Base-by-base conservation (phyloP, 805 yeast genomes). In the Kuraishia molischiana region DNA sequence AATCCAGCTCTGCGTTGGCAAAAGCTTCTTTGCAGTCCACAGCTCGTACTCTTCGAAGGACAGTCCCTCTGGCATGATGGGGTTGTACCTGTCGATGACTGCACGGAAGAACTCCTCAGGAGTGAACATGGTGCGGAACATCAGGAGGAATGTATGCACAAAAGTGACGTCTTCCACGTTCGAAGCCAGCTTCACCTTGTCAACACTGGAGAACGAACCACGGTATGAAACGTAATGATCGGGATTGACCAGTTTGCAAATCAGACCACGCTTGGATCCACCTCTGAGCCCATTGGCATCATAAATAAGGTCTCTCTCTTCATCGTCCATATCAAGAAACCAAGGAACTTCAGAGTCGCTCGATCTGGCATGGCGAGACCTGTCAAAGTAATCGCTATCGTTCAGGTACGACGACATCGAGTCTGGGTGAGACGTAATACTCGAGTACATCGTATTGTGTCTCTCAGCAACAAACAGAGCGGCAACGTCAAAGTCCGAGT, bases 1-100 rank as follows among this genome's bases (percentile, higher is more conserved):
- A 8, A 83, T 83, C 40, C 85, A 67, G 19, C 70, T 49, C 38
- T 86, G 73, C 24, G 82, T 78, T 1, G 85, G 85, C 40, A 64
- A 66, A 41, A 79, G 75, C 50, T 85, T 85, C 50, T 72, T 73
- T 31, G 76, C 74, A 8, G 77, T 66, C 96, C 96, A 86, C 8
- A 68, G 58, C 33, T 76, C 74, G 54, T 83, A 85, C 50, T 85
- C 95, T 43, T 82, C 94, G 51, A 77, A 84, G 41, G 84, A 75
- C 42, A 90, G 59, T 0, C 94, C 95, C 50, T 85, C 95, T 0
- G 96, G 96, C 18, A 95, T 92, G 44, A 74, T 74, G 13, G 75
- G 59, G 39, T 77, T 69, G 57, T 79, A 90, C 39, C 94, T 65
- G 29, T 70, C 69, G 24, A 83, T 70, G 47, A 85, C 59, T 32